Evolutionary conservation across 148 eudicot species (phyloP).

Genomic region (Polygonum maritimum): DNA sequence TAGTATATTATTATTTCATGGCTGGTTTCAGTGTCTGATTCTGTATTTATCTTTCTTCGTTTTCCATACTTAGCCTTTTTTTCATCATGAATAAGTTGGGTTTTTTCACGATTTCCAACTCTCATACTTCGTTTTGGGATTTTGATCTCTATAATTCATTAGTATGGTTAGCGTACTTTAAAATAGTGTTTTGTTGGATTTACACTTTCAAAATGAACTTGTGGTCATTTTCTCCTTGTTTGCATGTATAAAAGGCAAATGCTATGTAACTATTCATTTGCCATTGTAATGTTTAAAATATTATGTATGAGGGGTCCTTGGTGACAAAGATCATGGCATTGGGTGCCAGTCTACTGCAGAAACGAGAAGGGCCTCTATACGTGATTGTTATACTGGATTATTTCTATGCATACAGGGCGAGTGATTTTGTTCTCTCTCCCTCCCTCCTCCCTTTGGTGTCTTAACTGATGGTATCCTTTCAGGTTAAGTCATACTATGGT

Average conservation of each 20-base stretch:
- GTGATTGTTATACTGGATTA: background rate
- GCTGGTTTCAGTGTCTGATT: background rate
- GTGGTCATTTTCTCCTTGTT: background rate
- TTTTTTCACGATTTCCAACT: background rate
- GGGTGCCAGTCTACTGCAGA: background rate
- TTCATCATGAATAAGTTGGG: background rate
- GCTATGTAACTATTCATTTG: background rate
- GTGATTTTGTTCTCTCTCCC: background rate
- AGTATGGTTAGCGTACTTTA: background rate
- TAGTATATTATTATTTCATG: background rate
- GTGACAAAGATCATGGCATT: background rate
- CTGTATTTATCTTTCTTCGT: background rate
- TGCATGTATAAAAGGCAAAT: background rate
- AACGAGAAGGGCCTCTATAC: background rate
- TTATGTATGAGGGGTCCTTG: background rate
- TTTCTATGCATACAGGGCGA: background rate
- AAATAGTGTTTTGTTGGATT: background rate
- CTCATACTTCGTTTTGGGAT: background rate
- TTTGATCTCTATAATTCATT: background rate
- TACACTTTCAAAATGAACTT: background rate
- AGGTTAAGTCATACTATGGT: conserved; percentile 81
- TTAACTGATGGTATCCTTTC: conserved; percentile 18
- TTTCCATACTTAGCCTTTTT: background rate
- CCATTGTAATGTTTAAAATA: background rate
- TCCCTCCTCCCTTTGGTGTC: background rate